These are phyloP conservation scores for Cantharellus anzutake DNA, from an alignment of 768 basidiomycete species.

Conservation along the genomic window DNA sequence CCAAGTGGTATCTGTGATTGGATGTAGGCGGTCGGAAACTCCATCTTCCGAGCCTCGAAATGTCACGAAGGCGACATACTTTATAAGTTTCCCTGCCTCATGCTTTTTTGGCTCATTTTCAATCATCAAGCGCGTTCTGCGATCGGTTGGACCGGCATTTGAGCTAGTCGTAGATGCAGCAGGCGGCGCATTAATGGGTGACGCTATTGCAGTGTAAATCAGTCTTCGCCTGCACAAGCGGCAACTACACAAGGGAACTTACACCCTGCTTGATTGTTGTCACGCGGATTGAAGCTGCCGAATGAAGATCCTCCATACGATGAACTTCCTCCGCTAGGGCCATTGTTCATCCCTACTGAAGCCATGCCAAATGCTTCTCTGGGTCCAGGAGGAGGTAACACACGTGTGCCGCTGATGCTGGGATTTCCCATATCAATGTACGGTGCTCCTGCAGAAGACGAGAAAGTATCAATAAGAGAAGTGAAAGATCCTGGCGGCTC, in stretches of 20 bases:
- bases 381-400: not conserved
- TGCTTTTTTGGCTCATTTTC: constrained; percentile 26
- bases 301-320: too few relatives aligned
- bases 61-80: constrained; percentile 25
- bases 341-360: too few relatives aligned
- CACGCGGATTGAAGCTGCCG: too few relatives aligned
- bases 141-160: not conserved
- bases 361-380: too few relatives aligned
- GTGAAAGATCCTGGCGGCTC: not conserved
- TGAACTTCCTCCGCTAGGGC: too few relatives aligned
- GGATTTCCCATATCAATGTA: not conserved
- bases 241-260: too few relatives aligned
- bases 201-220: too few relatives aligned
- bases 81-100: constrained; percentile 69
- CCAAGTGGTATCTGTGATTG: constrained; percentile 58
- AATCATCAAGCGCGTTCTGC: not conserved
- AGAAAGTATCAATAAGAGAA: not conserved
- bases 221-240: too few relatives aligned
- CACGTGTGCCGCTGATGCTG: not conserved
- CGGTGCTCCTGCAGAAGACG: not conserved
- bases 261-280: too few relatives aligned
- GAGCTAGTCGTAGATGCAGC: not conserved
- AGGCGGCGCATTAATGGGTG: too few relatives aligned
- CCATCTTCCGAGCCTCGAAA: not conserved
- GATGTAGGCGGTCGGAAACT: not conserved